Percentiles rank a stretch among this genome's conserved stretches.
These are phyloP conservation scores for Solanum pimpinellifolium DNA, from an alignment of 257 asterid species.

Conservation along the genomic window DNA sequence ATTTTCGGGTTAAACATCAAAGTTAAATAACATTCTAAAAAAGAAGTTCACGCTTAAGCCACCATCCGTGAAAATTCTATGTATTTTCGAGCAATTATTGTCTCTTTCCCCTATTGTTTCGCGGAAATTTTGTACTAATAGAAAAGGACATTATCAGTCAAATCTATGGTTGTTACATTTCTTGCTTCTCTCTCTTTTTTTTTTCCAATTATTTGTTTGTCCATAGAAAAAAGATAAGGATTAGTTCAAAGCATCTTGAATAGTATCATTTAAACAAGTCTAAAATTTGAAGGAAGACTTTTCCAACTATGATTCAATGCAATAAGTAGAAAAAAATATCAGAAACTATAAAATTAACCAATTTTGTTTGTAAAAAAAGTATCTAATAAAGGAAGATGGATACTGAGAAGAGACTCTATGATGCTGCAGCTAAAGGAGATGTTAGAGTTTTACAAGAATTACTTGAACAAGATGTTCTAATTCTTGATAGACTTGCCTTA, in stretches of 20 bases:
- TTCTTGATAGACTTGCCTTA: constrained; percentile 25
- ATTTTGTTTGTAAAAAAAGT: not conserved
- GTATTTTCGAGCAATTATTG: not conserved
- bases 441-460: constrained; percentile 1
- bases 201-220: not conserved
- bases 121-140: not conserved
- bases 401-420: constrained; percentile 22
- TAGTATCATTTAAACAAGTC: not conserved
- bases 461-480: constrained; percentile 11
- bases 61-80: not conserved
- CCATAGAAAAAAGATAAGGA: not conserved
- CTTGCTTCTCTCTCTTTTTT: not conserved
- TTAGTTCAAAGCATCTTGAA: not conserved
- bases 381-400: not conserved
- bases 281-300: not conserved
- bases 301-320: not conserved
- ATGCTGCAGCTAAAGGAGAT: constrained; percentile 27
- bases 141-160: not conserved
- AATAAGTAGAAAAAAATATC: not conserved
- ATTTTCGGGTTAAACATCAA: too few relatives aligned
- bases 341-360: not conserved
- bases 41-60: not conserved
- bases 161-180: not conserved
- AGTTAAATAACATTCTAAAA: too few relatives aligned
- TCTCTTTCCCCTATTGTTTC: not conserved